These are phyloP conservation scores for Apiospora rasikravindrae DNA, from an alignment of 2,329 filamentous ascomycete genomes.

Conservation along the genomic window DNA sequence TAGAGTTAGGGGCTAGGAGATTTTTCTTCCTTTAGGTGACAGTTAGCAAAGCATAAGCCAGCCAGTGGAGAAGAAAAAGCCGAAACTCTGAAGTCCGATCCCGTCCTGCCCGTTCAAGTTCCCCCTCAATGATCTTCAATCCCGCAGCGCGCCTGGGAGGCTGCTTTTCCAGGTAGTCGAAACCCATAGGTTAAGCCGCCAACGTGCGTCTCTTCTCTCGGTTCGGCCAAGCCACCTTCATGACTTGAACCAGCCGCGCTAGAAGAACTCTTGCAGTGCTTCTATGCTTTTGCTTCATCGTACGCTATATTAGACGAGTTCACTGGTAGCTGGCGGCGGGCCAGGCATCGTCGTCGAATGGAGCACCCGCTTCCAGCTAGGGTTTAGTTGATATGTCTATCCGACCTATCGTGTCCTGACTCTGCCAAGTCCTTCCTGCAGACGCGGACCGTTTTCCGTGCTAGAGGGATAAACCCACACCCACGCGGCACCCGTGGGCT, in stretches of 20 bases:
- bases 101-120: slow-evolving; percentile 9
- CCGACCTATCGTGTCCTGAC: slow-evolving; percentile 14
- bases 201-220: neutral
- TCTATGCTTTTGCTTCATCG: neutral
- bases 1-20: slow-evolving; percentile 32
- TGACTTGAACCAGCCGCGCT: neutral
- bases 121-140: slow-evolving; percentile 15
- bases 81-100: slow-evolving; percentile 8
- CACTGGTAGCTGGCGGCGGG: slow-evolving; percentile 3
- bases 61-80: neutral
- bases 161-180: neutral
- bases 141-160: slow-evolving; percentile 7
- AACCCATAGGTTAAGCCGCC: neutral
- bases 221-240: neutral
- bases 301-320: slow-evolving; percentile 3
- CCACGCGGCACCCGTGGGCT: neutral
- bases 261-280: neutral
- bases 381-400: slow-evolving; percentile 2
- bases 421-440: slow-evolving; percentile 30
- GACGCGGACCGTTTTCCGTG: slow-evolving; percentile 46
- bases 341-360: slow-evolving; percentile 3
- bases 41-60: slow-evolving; percentile 18
- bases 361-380: neutral
- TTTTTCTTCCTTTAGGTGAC: slow-evolving; percentile 23
- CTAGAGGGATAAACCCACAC: slow-evolving; percentile 29